These are phyloP conservation scores for Aspergillus nomiae DNA, from an alignment of 2,329 filamentous ascomycete genomes.

Conservation along the genomic window DNA sequence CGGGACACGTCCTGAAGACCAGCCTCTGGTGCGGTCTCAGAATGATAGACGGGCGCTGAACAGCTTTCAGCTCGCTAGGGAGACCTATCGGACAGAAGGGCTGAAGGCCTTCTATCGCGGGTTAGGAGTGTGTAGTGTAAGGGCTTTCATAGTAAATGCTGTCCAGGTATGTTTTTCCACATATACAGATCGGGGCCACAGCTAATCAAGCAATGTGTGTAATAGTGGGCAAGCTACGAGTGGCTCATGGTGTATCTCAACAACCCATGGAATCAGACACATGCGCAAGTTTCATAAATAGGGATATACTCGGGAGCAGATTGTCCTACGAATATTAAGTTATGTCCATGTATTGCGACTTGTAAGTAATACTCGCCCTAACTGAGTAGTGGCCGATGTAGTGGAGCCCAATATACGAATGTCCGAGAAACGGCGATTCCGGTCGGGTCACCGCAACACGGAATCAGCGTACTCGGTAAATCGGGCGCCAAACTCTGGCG, in stretches of 20 bases:
- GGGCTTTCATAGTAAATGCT: slow-evolving; percentile 91
- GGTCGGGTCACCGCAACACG: slow-evolving; percentile 29
- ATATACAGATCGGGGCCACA: not conserved
- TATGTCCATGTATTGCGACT: slow-evolving; percentile 16
- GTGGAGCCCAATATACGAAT: slow-evolving; percentile 19
- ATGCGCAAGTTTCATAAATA: slow-evolving; percentile 13
- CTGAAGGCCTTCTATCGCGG: slow-evolving; percentile 69
- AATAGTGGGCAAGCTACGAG: slow-evolving; percentile 85
- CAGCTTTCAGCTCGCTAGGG: slow-evolving; percentile 65
- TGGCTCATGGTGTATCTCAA: slow-evolving; percentile 68
- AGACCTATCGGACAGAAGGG: slow-evolving; percentile 68
- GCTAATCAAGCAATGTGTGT: slow-evolving; percentile 8
- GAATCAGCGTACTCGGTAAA: slow-evolving; percentile 22
- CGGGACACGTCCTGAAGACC: slow-evolving; percentile 24
- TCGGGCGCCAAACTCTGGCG: slow-evolving; percentile 22
- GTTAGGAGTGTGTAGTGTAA: slow-evolving; percentile 75
- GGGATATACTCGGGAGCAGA: slow-evolving; percentile 6
- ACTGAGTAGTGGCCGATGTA: slow-evolving; percentile 17
- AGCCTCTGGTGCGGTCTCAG: slow-evolving; percentile 23
- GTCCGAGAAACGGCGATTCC: slow-evolving; percentile 34
- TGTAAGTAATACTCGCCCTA: slow-evolving; percentile 34
- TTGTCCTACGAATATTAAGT: not conserved
- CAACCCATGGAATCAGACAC: slow-evolving; percentile 18
- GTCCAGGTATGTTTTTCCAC: slow-evolving; percentile 56
- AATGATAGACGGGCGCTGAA: slow-evolving; percentile 40